Evolutionary conservation across 495 filamentous ascomycete genomes (phyloP), one percentile per base, ranked within the genome.

Genomic region (Trichoderma parareesei): DNA sequence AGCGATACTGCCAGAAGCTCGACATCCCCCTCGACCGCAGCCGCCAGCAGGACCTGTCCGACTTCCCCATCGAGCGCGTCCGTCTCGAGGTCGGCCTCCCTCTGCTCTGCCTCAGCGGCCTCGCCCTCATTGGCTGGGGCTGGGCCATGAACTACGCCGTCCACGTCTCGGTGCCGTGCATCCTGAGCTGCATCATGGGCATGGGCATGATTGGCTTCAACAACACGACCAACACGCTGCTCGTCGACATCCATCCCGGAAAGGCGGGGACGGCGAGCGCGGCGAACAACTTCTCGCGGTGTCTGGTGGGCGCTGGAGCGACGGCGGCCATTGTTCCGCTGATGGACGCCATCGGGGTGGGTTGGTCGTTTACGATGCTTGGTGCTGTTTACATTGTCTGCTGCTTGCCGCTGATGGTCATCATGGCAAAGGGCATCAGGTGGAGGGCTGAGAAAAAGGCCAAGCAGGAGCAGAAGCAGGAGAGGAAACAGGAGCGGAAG

Each of bases 361-460:
- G 88, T 0, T 90, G 87, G 86, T 84, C 84, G 35, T 91, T 86
- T 71, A 91, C 87, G 0, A 82, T 93, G 42, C 73, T 90, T 61
- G 84, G 79, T 0, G 64, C 79, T 3, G 67, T 88, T 10, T 86
- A 84, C 71, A 60, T 85, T 1, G 69, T 73, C 0, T 80, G 81
- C 14, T 79, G 77, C 61, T 86, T 87, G 7, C 70, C 82, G 35
- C 70, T 89, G 60, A 74, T 80, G 64, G 61, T 75, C 4, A 67
- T 81, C 4, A 71, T 80, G 68, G 68, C 40, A 38, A 68, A 72
- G 33, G 80, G 80, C 1, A 67, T 80, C 2, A 60, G 64, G 27
- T 82, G 80, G 80, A 59, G 53, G 5, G 71, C 70, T 57, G 49
- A 65, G 44, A 67, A 43, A 62, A 46, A 27, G 61, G 67, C 65